Evolutionary conservation across 495 filamentous ascomycete genomes (phyloP).

Genomic region (Hypoxylon lenormandii): DNA sequence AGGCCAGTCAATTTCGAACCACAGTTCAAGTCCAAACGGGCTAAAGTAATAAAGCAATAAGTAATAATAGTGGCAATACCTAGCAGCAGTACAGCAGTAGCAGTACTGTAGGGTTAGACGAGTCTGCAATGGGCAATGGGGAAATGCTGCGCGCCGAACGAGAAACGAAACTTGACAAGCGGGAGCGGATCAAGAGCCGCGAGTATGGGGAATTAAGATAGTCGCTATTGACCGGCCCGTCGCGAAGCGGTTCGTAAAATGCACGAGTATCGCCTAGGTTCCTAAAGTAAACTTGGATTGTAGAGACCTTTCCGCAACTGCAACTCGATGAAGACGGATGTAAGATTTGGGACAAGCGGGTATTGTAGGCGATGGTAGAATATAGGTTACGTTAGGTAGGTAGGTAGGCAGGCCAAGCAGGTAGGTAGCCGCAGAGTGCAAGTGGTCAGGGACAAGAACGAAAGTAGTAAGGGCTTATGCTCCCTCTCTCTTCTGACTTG

Average conservation of each 20-base stretch:
- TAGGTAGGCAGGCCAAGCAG: constrained; percentile 15
- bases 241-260: constrained; percentile 40
- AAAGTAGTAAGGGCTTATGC: constrained; percentile 25
- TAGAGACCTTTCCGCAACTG: no score
- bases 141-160: constrained; percentile 22
- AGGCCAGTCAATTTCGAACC: constrained; percentile 46
- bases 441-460: constrained; percentile 31
- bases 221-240: constrained; percentile 47
- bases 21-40: constrained; percentile 45
- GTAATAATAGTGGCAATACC: not conserved
- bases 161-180: constrained; percentile 35
- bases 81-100: not conserved
- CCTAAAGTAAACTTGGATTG: no score
- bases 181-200: constrained; percentile 42
- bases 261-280: constrained; percentile 31
- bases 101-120: constrained; percentile 11
- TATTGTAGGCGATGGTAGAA: constrained; percentile 30
- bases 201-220: constrained; percentile 47
- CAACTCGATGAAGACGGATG: constrained; percentile 23
- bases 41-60: constrained; percentile 18
- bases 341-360: constrained; percentile 19
- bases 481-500: constrained; percentile 3
- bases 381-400: constrained; percentile 25
- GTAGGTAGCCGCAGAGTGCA: constrained; percentile 21
- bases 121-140: constrained; percentile 10